Percentiles rank a stretch among this genome's conserved stretches.
Conservation (phyloP, 1,284 basidiomycete species). For the Ceraceosorus bombacis region DNA sequence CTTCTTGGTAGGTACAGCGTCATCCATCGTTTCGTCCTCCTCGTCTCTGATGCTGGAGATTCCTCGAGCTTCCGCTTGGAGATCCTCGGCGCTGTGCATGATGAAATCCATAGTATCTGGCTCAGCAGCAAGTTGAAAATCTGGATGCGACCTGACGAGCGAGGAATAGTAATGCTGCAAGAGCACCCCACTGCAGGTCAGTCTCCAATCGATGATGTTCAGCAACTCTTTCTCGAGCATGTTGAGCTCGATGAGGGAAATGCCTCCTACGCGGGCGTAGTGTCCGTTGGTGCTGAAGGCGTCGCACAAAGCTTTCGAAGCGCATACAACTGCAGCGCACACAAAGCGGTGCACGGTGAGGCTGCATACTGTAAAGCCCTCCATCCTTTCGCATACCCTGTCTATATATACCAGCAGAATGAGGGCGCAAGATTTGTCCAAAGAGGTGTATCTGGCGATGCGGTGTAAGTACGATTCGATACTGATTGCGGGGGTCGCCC, state of each 20-base stretch:
- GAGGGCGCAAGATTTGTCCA: slow-evolving; percentile 45
- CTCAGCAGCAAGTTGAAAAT: too few species aligned
- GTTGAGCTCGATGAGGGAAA: slow-evolving; percentile 45
- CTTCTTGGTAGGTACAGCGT: too few species aligned
- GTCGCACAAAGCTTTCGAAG: slow-evolving; percentile 46
- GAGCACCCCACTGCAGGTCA: slow-evolving; percentile 34
- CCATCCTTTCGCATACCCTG: slow-evolving; percentile 40
- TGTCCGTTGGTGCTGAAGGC: slow-evolving; percentile 47
- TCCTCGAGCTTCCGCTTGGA: too few species aligned
- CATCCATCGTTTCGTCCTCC: too few species aligned
- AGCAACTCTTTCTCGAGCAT: slow-evolving; percentile 47
- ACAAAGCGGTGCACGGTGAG: slow-evolving; percentile 47
- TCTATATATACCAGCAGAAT: slow-evolving; percentile 48
- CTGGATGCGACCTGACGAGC: slow-evolving; percentile 32
- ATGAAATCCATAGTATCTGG: too few species aligned
- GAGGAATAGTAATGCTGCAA: slow-evolving; percentile 46
- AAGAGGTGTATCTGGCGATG: slow-evolving; percentile 45
- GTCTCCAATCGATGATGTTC: slow-evolving; percentile 42
- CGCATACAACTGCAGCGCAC: slow-evolving; percentile 44
- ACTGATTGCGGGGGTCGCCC: slow-evolving; percentile 43
- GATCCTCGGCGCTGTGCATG: too few species aligned
- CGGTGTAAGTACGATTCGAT: slow-evolving; percentile 41
- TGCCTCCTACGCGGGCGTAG: slow-evolving; percentile 45
- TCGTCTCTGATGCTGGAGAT: too few species aligned
- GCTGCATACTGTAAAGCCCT: slow-evolving; percentile 45